phyloP scores from a whole-genome alignment of 176 grass and related monocot species.

The Hordeum marinum region DNA sequence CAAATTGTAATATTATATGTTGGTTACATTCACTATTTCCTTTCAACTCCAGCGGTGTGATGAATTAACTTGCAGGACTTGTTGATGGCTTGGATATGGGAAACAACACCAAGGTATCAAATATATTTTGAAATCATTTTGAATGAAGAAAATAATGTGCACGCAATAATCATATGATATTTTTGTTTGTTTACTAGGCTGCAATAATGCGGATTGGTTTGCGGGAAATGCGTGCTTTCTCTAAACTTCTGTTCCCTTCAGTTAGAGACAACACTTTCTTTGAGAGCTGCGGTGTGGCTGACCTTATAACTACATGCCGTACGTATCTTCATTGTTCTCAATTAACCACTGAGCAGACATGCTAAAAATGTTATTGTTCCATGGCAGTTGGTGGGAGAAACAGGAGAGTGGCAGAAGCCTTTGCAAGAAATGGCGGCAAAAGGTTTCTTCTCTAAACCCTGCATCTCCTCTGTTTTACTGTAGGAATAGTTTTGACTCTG shows the following conservation, averaged over 20 bases:
- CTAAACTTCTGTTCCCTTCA: conserved; percentile 83
- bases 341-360: background rate
- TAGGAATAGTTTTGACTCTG: background rate
- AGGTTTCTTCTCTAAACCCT: conserved; percentile 47
- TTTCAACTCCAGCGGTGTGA: conserved; percentile 4
- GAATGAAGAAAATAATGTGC: background rate
- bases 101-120: conserved; percentile 90
- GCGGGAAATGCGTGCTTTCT: conserved; percentile 86
- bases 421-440: conserved; percentile 86
- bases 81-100: conserved; percentile 97
- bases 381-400: conserved; percentile 89
- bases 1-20: background rate
- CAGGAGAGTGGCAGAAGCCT: conserved; percentile 88
- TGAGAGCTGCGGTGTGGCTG: conserved; percentile 94
- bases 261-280: conserved; percentile 95
- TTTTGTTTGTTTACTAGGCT: conserved; percentile 42
- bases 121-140: background rate
- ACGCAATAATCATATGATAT: background rate
- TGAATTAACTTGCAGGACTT: conserved; percentile 52
- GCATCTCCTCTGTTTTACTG: background rate
- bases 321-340: conserved; percentile 40
- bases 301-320: conserved; percentile 92
- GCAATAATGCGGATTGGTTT: conserved; percentile 95
- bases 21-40: conserved; percentile 11
- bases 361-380: conserved; percentile 15